Percentiles rank a stretch among this genome's conserved stretches.
phyloP scores from a whole-genome alignment of 306 rosid genomes.

The Argentina anserina region DNA sequence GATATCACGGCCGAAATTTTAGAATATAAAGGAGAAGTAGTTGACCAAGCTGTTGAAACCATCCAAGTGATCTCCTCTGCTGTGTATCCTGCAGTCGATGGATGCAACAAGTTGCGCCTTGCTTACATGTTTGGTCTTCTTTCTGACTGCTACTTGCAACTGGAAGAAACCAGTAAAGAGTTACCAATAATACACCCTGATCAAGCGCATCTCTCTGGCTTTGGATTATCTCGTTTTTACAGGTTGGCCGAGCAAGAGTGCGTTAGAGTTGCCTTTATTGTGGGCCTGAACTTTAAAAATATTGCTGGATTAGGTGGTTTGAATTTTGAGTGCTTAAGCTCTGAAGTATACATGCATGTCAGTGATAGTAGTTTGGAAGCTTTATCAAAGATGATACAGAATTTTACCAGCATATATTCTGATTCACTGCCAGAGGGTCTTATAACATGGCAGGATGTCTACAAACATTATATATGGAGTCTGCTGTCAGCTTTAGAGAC shows the following conservation, averaged over 20 bases:
- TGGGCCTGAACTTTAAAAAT: slow-evolving; percentile 77
- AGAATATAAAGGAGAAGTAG: slow-evolving; percentile 52
- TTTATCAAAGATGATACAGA: slow-evolving; percentile 79
- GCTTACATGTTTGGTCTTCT: slow-evolving; percentile 66
- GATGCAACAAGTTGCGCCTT: slow-evolving; percentile 82
- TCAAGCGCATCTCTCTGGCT: slow-evolving; percentile 40
- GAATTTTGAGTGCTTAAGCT: slow-evolving; percentile 59
- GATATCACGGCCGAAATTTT: slow-evolving; percentile 72
- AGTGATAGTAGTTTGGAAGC: slow-evolving; percentile 68
- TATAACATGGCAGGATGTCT: slow-evolving; percentile 82
- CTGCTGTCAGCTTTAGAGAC: slow-evolving; percentile 55
- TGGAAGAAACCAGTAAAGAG: slow-evolving; percentile 51
- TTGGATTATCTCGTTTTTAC: slow-evolving; percentile 58
- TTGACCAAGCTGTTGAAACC: slow-evolving; percentile 53
- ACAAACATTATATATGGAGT: slow-evolving; percentile 57
- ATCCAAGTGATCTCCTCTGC: slow-evolving; percentile 58
- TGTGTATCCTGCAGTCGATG: slow-evolving; percentile 81
- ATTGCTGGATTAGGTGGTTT: slow-evolving; percentile 80
- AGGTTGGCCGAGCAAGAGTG: slow-evolving; percentile 75
- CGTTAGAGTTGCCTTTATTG: slow-evolving; percentile 54
- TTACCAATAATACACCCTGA: slow-evolving; percentile 44
- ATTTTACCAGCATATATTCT: slow-evolving; percentile 40
- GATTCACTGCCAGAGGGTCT: slow-evolving; percentile 63
- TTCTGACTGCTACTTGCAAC: slow-evolving; percentile 71
- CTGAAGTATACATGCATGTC: slow-evolving; percentile 62